A percentile compares a stretch with the other conserved stretches of the same genome.
phyloP scores from a whole-genome alignment of 164 flowering plant genomes.

The Akebia trifoliata region DNA sequence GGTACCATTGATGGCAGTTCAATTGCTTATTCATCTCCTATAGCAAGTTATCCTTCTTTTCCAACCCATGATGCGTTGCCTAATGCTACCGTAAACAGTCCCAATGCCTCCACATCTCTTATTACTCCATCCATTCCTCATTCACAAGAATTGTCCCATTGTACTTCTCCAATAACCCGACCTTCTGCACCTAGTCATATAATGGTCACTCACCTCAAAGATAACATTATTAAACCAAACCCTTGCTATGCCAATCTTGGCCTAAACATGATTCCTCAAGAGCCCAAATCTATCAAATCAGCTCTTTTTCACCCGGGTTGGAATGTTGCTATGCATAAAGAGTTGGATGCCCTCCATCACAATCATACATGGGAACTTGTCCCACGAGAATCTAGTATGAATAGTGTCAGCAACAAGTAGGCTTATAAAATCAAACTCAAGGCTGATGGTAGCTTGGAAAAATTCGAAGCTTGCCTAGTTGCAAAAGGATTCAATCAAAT shows the following conservation, averaged over 20 bases:
- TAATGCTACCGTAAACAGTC: too few species aligned
- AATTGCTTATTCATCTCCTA: too few species aligned
- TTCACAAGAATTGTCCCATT: too few species aligned
- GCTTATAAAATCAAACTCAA: background rate
- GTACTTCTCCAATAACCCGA: too few species aligned
- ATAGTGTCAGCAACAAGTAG: background rate
- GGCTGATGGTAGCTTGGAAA: background rate
- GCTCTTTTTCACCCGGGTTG: background rate
- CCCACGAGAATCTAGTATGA: background rate
- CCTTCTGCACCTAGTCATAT: too few species aligned
- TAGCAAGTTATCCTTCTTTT: too few species aligned
- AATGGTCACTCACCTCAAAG: too few species aligned
- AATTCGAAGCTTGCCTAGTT: background rate
- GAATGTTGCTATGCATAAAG: background rate
- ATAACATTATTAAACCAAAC: too few species aligned
- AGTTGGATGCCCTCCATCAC: background rate
- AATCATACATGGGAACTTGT: background rate
- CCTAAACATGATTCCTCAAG: background rate
- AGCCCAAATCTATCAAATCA: background rate
- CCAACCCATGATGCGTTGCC: too few species aligned
- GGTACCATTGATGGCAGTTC: too few species aligned
- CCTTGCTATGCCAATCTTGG: background rate
- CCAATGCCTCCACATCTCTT: too few species aligned
- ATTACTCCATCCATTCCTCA: too few species aligned
- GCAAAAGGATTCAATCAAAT: background rate